Base-by-base conservation (phyloP, 192 early-diverging fungal species). In the Anaeromyces robustus region DNA sequence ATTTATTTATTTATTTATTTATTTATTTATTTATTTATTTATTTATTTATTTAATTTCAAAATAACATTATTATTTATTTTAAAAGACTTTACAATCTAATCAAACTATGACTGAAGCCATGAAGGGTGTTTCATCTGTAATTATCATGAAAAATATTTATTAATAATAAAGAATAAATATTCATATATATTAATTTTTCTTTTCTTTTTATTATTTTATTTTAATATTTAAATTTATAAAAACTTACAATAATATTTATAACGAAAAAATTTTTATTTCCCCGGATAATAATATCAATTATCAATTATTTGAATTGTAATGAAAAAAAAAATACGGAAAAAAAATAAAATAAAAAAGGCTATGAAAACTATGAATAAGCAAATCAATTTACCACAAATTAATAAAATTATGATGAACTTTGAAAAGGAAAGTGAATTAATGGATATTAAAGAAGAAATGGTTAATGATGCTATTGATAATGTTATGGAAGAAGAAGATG, bases 401-500 rank as follows among this genome's bases (percentile, higher is more conserved):
- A 92, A 94, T 77, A 93, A 94, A 81, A 97, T 99, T 77, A 96
- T 98, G 93, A 94, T 95, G 93, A 96, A 99, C 39, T 99, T 98
- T 88, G 95, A 97, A 83, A 89, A 89, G 84, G 95, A 99, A 87
- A 90, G 89, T 17, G 96, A 96, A 81, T 91, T 95, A 83, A 96
- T 99, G 96, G 95, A 99, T 84, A 97, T 99, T 95, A 98, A 97
- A 89, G 96, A 96, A 82, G 96, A 97, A 81, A 93, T 99, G 94
- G 96, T 99, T 93, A 93, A 93, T 81, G 97, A 99, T 81, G 93
- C 95, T 16, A 96, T 99, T 81, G 97, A 99, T 82, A 96, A 95
- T 84, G 94, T 90, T 37, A 95, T 99, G 93, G 96, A 95, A 41
- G 96, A 96, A 79, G 91, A 91, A 68, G 94, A 96, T 26, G 96